phyloP scores from a whole-genome alignment of 345 rosid species.

The Eucalyptus cloeziana region DNA sequence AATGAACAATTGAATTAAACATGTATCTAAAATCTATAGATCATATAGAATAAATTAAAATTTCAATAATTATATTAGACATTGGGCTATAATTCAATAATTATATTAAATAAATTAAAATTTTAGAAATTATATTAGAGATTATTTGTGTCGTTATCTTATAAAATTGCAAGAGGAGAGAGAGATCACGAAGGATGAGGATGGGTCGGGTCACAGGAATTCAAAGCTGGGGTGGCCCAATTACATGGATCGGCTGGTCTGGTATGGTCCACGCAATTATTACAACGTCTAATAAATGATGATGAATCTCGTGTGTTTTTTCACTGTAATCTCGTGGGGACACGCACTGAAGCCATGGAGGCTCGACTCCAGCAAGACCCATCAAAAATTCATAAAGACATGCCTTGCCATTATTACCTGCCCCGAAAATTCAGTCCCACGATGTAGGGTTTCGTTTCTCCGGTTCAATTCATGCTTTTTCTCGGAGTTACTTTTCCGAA shows the following conservation, averaged over 20 bases:
- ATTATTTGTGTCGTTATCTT: too few relatives aligned
- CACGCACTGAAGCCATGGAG: neutral
- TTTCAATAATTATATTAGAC: accelerated
- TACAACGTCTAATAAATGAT: neutral
- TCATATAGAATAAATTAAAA: too few relatives aligned
- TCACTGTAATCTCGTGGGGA: neutral
- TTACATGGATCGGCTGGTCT: neutral
- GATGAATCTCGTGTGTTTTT: neutral
- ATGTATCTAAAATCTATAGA: too few relatives aligned
- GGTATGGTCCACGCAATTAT: neutral
- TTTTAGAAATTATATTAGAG: too few relatives aligned
- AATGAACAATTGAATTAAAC: accelerated
- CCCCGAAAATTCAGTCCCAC: neutral
- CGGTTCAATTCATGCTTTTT: neutral
- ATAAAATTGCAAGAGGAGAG: neutral
- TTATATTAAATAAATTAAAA: too few relatives aligned
- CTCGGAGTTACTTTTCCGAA: neutral
- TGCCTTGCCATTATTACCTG: neutral
- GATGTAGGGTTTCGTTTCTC: neutral
- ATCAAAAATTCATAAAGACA: neutral
- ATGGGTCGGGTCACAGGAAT: neutral
- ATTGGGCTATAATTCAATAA: too few relatives aligned
- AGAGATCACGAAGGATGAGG: neutral
- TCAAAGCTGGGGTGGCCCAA: neutral
- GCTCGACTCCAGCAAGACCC: neutral